These are phyloP conservation scores for Neofusicoccum kwambonambiense DNA, from an alignment of 2,329 filamentous ascomycete species.

Conservation along the genomic window DNA sequence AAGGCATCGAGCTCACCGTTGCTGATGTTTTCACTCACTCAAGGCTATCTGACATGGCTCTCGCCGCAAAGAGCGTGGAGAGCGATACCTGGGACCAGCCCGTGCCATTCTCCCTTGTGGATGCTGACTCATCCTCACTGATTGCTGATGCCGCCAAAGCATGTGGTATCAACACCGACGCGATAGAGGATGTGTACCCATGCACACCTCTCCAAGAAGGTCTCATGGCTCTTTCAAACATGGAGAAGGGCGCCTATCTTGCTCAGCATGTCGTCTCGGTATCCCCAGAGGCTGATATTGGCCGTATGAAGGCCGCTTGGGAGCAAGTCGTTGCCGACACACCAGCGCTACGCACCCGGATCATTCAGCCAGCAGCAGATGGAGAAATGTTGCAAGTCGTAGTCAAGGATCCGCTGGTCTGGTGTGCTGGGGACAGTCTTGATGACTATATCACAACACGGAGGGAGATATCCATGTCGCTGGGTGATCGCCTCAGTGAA, in stretches of 20 bases:
- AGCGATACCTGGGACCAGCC: no score
- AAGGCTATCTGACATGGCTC: conserved; percentile 21
- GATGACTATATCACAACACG: conserved; percentile 30
- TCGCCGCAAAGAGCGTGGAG: conserved; percentile 1
- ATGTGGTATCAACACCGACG: neutral
- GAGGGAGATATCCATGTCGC: neutral
- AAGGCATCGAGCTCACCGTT: conserved; percentile 20
- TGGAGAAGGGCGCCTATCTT: conserved; percentile 53
- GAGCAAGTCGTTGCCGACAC: conserved; percentile 31
- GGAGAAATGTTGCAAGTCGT: conserved; percentile 35
- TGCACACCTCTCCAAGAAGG: conserved; percentile 57
- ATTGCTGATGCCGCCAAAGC: conserved; percentile 11
- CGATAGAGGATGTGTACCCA: conserved; percentile 48
- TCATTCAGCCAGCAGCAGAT: conserved; percentile 33
- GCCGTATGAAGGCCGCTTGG: conserved; percentile 36
- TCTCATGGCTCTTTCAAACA: conserved; percentile 54
- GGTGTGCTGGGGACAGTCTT: neutral
- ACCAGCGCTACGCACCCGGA: conserved; percentile 37
- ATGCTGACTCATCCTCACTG: conserved; percentile 17
- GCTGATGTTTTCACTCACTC: conserved; percentile 24
- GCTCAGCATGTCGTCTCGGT: conserved; percentile 26
- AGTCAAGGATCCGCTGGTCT: conserved; percentile 13
- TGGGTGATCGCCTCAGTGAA: conserved; percentile 16
- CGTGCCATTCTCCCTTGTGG: no score
- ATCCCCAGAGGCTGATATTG: conserved; percentile 25